Conservation (phyloP, 441 rosid species). For the Arabidopsis lyrata region DNA sequence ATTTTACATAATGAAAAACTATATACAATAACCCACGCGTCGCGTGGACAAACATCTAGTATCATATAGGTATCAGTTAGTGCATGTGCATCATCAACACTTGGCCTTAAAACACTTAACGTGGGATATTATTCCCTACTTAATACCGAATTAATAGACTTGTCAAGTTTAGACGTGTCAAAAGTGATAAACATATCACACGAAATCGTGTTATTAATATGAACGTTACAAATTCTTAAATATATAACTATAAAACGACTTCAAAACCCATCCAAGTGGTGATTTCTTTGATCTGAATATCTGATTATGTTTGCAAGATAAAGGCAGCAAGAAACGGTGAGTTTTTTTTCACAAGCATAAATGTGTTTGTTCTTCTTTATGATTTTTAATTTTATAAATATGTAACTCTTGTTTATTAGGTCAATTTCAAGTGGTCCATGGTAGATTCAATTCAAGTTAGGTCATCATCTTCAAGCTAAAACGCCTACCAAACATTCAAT, state of each 20-base stretch:
- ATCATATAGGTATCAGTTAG: neutral
- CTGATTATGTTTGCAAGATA: conserved; percentile 23
- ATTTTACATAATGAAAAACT: too few relatives aligned
- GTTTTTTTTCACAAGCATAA: conserved; percentile 11
- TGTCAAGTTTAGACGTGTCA: conserved; percentile 37
- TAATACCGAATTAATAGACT: conserved; percentile 8
- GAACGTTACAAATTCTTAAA: conserved; percentile 25
- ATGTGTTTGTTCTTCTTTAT: conserved; percentile 7
- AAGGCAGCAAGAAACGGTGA: conserved; percentile 26
- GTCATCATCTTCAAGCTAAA: conserved; percentile 38
- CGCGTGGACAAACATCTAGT: too few relatives aligned
- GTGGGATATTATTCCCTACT: neutral
- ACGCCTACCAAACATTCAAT: conserved; percentile 34
- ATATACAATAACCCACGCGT: too few relatives aligned
- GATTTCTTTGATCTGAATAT: conserved; percentile 21
- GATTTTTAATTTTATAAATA: neutral
- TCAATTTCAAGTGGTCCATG: conserved; percentile 27
- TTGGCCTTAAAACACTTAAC: conserved; percentile 3
- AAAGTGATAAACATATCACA: conserved; percentile 28
- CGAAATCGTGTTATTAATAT: conserved; percentile 23
- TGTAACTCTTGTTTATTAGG: neutral
- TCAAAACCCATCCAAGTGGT: conserved; percentile 6
- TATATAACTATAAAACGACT: conserved; percentile 15
- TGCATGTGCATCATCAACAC: conserved; percentile 11
- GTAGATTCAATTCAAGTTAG: conserved; percentile 32